A percentile compares a stretch with the other conserved stretches of the same genome.
phyloP scores from a whole-genome alignment of 2,329 filamentous ascomycete species.

The Hymenoscyphus repandus region DNA sequence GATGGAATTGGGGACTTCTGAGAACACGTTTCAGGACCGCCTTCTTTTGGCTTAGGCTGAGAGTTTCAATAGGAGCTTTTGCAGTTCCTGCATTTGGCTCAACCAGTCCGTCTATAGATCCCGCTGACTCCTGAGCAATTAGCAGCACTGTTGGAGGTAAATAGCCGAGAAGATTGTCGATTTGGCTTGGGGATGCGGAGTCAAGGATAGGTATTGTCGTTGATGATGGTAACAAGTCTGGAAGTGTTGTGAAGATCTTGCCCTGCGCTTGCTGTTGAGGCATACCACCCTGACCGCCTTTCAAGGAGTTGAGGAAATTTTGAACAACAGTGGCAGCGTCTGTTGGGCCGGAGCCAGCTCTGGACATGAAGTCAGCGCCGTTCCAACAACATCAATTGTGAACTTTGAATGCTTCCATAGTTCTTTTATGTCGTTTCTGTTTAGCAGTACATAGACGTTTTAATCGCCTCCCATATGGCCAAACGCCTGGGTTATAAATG shows the following conservation, averaged over 20 bases:
- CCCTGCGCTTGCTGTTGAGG: constrained; percentile 44
- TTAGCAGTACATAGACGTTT: constrained; percentile 30
- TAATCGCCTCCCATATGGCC: constrained; percentile 21
- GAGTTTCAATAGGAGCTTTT: constrained; percentile 67
- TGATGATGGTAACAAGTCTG: constrained; percentile 74
- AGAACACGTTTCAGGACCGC: constrained; percentile 75
- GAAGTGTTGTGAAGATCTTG: constrained; percentile 74
- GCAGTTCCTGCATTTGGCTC: constrained; percentile 65
- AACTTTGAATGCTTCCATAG: constrained; percentile 17
- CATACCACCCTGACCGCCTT: constrained; percentile 40
- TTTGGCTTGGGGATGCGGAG: constrained; percentile 47
- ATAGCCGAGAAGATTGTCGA: constrained; percentile 71
- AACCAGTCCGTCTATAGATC: constrained; percentile 48
- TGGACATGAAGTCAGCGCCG: constrained; percentile 44
- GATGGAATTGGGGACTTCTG: constrained; percentile 83
- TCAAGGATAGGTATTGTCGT: constrained; percentile 75
- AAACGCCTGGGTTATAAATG: constrained; percentile 30
- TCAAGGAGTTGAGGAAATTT: constrained; percentile 81
- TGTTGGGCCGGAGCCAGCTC: constrained; percentile 50
- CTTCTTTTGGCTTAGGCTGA: constrained; percentile 74
- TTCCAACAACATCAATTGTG: constrained; percentile 5
- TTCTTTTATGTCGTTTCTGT: constrained; percentile 28
- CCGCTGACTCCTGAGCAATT: constrained; percentile 63
- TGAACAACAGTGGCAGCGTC: constrained; percentile 77
- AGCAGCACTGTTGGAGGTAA: constrained; percentile 76